Evolutionary conservation across 495 filamentous ascomycete genomes (phyloP).

Genomic region (Tuber calosporum): DNA sequence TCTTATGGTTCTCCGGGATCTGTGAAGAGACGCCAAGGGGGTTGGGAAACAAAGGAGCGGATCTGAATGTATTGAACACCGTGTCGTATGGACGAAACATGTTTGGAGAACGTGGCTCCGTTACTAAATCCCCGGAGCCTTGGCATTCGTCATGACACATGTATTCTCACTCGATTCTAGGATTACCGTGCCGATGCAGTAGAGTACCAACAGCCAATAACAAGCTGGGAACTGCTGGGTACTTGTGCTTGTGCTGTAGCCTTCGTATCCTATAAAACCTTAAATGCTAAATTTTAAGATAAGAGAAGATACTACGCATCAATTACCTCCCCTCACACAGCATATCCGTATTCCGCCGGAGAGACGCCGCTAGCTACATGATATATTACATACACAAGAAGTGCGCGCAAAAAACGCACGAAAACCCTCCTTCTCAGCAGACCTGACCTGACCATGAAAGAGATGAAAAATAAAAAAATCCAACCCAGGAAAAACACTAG

Average conservation of each 20-base stretch:
- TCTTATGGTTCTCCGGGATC: background rate
- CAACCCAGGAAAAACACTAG: conserved; percentile 2
- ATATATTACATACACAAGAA: conserved; percentile 1
- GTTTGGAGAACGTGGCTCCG: background rate
- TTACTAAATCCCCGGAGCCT: background rate
- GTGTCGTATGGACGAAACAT: background rate
- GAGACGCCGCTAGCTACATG: background rate
- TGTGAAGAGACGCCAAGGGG: background rate
- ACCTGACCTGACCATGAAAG: background rate
- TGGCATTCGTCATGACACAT: background rate
- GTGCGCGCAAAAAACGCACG: background rate
- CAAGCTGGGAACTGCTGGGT: background rate
- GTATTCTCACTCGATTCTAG: background rate
- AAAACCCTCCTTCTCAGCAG: background rate
- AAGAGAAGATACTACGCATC: background rate
- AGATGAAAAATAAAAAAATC: background rate
- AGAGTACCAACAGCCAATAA: background rate
- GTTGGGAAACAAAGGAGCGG: background rate
- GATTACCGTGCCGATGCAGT: background rate
- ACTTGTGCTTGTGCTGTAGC: background rate
- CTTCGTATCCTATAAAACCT: background rate
- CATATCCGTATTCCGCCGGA: background rate
- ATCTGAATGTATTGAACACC: background rate
- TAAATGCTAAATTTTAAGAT: background rate
- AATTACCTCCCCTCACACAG: background rate